These are phyloP conservation scores for Neurospora crassa DNA, from an alignment of 2,329 filamentous ascomycete genomes.

Conservation along the genomic window DNA sequence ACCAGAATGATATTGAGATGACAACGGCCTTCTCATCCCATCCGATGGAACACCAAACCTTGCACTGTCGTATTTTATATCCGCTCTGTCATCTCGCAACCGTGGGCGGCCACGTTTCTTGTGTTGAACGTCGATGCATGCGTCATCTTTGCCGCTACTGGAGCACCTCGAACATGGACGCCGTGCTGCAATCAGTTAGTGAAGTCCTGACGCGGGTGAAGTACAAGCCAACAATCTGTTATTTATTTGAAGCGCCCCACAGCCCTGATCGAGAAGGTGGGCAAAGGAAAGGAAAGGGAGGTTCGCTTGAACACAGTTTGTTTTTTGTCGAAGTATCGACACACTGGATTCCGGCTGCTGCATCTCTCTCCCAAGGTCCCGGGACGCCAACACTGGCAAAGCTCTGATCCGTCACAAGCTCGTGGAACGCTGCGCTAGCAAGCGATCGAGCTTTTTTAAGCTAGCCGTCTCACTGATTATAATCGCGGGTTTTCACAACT, in stretches of 20 bases:
- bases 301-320: neutral
- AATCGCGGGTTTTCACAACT: neutral
- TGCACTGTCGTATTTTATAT: constrained; percentile 45
- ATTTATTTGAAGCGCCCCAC: neutral
- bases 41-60: constrained; percentile 38
- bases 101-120: constrained; percentile 75
- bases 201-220: constrained; percentile 5
- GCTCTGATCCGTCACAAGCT: neutral
- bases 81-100: constrained; percentile 58
- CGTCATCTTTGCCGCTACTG: constrained; percentile 69
- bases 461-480: neutral
- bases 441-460: neutral
- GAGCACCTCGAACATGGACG: constrained; percentile 70
- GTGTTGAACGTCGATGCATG: constrained; percentile 75
- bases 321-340: neutral
- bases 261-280: neutral
- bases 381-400: neutral
- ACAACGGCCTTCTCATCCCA: constrained; percentile 39
- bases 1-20: constrained; percentile 37
- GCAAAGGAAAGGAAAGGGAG: neutral
- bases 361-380: neutral
- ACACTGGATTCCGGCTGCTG: neutral
- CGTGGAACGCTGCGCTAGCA: neutral
- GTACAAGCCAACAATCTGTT: neutral
- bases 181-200: constrained; percentile 46